These are phyloP conservation scores for Sarcomyxa edulis DNA, from an alignment of 768 basidiomycete species.

Conservation along the genomic window DNA sequence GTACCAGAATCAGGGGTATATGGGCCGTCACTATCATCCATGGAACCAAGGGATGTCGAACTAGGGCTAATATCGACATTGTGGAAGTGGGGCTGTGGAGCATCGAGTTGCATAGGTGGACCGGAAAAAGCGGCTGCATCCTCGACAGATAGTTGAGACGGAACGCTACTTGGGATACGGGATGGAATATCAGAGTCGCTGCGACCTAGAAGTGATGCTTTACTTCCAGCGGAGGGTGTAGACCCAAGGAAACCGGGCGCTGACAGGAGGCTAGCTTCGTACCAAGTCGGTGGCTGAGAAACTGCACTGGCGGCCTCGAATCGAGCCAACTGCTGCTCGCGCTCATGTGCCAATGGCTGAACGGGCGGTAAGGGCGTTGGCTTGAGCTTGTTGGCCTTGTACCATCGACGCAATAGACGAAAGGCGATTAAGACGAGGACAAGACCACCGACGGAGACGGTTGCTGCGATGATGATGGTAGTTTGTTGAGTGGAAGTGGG, in stretches of 20 bases:
- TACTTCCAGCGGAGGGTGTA: conserved; percentile 22
- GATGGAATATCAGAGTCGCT: conserved; percentile 10
- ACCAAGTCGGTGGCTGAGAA: conserved; percentile 15
- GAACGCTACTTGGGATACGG: conserved; percentile 11
- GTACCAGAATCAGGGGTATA: no score
- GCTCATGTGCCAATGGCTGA: conserved; percentile 60
- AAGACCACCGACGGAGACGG: conserved; percentile 34
- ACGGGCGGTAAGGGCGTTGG: conserved; percentile 55
- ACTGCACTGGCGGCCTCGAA: conserved; percentile 23
- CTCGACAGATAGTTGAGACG: no score
- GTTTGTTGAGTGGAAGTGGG: conserved; percentile 14
- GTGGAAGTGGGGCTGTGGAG: conserved; percentile 16
- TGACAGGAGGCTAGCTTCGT: conserved; percentile 16
- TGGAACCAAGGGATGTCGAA: conserved; percentile 9
- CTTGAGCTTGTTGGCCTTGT: conserved; percentile 18
- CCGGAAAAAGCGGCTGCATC: conserved; percentile 10
- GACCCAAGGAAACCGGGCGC: conserved; percentile 14
- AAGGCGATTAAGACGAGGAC: conserved; percentile 30
- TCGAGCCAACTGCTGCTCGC: conserved; percentile 44
- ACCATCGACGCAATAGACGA: conserved; percentile 29
- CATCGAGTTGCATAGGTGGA: conserved; percentile 10
- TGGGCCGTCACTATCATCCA: no score
- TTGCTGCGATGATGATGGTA: conserved; percentile 46
- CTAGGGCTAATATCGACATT: conserved; percentile 9
- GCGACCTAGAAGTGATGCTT: conserved; percentile 24